A percentile compares a stretch with the other conserved stretches of the same genome.
Evolutionary conservation across 768 basidiomycete species (phyloP).

Genomic region (Boletus pseudopeckii): DNA sequence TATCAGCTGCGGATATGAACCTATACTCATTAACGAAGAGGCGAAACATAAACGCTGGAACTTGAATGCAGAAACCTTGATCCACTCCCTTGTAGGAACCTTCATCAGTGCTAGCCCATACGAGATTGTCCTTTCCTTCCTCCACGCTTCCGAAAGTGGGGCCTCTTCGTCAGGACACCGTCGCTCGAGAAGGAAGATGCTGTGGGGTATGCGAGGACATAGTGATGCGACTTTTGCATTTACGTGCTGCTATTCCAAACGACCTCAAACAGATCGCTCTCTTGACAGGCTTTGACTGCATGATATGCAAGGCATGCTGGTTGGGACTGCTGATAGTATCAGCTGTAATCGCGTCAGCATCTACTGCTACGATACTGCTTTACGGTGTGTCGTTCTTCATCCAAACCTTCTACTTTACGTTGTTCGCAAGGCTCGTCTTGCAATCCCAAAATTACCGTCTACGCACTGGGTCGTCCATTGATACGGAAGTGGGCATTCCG

Average conservation of each 20-base stretch:
- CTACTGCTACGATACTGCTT: slow-evolving; percentile 4
- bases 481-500: slow-evolving; percentile 14
- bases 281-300: slow-evolving; percentile 6
- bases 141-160: too few relatives aligned
- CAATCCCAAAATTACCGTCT: slow-evolving; percentile 13
- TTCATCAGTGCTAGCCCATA: too few relatives aligned
- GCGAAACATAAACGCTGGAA: too few relatives aligned
- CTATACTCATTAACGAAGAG: too few relatives aligned
- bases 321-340: slow-evolving; percentile 7
- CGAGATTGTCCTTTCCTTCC: too few relatives aligned
- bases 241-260: slow-evolving; percentile 1
- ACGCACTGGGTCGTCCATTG: slow-evolving; percentile 5
- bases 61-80: too few relatives aligned
- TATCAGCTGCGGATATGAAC: too few relatives aligned
- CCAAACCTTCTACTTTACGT: slow-evolving; percentile 15
- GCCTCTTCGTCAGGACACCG: too few relatives aligned
- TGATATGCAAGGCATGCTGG: slow-evolving; percentile 7
- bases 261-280: slow-evolving; percentile 1
- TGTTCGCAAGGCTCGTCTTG: slow-evolving; percentile 14
- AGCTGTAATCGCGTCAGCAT: slow-evolving; percentile 1
- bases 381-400: slow-evolving; percentile 10
- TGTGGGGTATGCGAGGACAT: slow-evolving; percentile 15
- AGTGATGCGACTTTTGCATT: slow-evolving; percentile 10
- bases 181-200: slow-evolving; percentile 21
- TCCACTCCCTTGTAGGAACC: too few relatives aligned